Evolutionary conservation across 2,329 filamentous ascomycete species (phyloP).

Genomic region (Cytospora chrysosperma): DNA sequence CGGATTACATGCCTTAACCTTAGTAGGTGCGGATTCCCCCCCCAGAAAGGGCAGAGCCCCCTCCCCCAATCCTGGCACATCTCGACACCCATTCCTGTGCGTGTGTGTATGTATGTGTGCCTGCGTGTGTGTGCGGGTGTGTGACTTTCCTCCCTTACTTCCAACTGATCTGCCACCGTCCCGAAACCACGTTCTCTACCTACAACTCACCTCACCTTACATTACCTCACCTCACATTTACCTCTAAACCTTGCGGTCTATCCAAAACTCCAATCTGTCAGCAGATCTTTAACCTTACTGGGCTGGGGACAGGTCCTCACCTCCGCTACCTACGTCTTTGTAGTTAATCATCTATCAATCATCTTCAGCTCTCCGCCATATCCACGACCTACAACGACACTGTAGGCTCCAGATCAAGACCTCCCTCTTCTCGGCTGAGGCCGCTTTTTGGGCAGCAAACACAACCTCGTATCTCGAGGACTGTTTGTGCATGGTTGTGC

Average conservation of each 20-base stretch:
- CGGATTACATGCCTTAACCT: background rate
- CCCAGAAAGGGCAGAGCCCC: conserved; percentile 15
- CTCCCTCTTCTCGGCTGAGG: background rate
- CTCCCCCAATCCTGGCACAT: conserved; percentile 14
- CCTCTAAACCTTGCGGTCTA: background rate
- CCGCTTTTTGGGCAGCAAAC: conserved; percentile 3
- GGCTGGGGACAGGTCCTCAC: conserved; percentile 25
- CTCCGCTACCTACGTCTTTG: conserved; percentile 5
- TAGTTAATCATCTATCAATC: background rate
- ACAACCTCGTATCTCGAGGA: background rate
- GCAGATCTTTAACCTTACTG: conserved; percentile 24
- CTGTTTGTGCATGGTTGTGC: conserved; percentile 6
- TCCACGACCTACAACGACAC: background rate
- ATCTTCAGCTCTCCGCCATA: conserved; percentile 10
- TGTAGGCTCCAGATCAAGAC: background rate
- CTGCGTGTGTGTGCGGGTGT: background rate
- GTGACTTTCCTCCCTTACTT: conserved; percentile 9
- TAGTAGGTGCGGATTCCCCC: background rate
- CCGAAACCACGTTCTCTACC: background rate
- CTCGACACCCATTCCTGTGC: conserved; percentile 9
- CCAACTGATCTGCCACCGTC: conserved; percentile 10
- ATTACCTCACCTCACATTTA: background rate
- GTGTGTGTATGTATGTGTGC: background rate
- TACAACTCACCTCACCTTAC: conserved; percentile 2
- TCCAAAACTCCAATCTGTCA: conserved; percentile 17